Percentiles rank a stretch among this genome's conserved stretches.
Evolutionary conservation across 495 filamentous ascomycete species (phyloP).

Genomic region (Cairneyella variabilis): DNA sequence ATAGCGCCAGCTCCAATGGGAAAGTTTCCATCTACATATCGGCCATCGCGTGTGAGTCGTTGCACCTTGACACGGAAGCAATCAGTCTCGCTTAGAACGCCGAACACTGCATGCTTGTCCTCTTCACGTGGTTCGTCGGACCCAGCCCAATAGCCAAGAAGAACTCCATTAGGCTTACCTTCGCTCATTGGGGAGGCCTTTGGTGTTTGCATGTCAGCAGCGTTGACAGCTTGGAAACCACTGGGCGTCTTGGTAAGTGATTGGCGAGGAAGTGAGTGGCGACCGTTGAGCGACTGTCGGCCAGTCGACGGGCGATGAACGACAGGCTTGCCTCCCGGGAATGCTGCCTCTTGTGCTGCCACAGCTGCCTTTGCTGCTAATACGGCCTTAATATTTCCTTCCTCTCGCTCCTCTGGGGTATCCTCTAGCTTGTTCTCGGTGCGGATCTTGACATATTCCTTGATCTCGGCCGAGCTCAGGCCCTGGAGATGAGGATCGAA

Average conservation of each 20-base stretch:
- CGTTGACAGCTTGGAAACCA: constrained; percentile 22
- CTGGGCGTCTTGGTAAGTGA: constrained; percentile 13
- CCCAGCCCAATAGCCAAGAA: constrained; percentile 46
- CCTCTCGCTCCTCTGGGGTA: constrained; percentile 28
- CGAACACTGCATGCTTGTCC: constrained; percentile 49
- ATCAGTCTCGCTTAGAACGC: constrained; percentile 47
- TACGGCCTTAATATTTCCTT: constrained; percentile 32
- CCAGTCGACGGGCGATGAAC: constrained; percentile 21
- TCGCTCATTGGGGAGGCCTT: constrained; percentile 27
- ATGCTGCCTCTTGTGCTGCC: constrained; percentile 13
- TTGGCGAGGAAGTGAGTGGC: constrained; percentile 30
- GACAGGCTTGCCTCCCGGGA: constrained; percentile 14
- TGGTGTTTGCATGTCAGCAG: constrained; percentile 17
- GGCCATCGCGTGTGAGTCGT: constrained; percentile 45
- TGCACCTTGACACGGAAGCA: constrained; percentile 52
- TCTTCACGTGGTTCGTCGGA: constrained; percentile 33
- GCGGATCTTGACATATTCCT: constrained; percentile 52
- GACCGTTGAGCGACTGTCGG: constrained; percentile 30
- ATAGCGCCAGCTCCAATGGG: constrained; percentile 46
- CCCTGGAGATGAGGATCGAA: constrained; percentile 45
- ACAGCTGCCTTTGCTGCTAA: constrained; percentile 35
- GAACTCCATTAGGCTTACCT: constrained; percentile 41
- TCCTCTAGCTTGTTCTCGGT: constrained; percentile 30
- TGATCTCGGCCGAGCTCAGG: constrained; percentile 44
- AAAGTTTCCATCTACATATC: constrained; percentile 43